These are phyloP conservation scores for Pseudoperonospora humuli DNA, from an alignment of 352 stramenopile species.

Conservation along the genomic window DNA sequence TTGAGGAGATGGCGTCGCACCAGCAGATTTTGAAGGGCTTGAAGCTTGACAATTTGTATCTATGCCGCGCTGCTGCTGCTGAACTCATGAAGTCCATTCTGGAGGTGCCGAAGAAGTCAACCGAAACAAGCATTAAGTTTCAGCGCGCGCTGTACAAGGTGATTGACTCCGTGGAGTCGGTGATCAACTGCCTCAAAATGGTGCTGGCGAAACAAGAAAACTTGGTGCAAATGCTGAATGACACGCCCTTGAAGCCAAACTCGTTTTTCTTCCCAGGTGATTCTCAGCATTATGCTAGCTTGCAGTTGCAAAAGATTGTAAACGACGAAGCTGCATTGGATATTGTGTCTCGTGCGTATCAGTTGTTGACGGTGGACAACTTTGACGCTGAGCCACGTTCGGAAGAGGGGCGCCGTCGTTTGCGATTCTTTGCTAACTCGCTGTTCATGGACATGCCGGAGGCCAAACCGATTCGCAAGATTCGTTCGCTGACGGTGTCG, in stretches of 20 bases:
- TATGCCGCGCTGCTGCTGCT: constrained; percentile 50
- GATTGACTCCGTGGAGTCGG: constrained; percentile 72
- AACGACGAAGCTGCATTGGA: constrained; percentile 73
- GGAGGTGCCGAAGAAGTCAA: constrained; percentile 67
- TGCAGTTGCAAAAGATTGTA: constrained; percentile 73
- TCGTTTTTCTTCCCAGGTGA: constrained; percentile 85
- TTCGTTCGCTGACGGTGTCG: constrained; percentile 66
- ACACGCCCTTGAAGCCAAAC: constrained; percentile 73
- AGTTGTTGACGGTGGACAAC: constrained; percentile 77
- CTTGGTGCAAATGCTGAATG: constrained; percentile 73
- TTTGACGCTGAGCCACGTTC: constrained; percentile 79
- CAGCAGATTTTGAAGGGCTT: constrained; percentile 70
- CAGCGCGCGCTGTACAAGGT: constrained; percentile 76
- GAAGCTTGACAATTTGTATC: constrained; percentile 66
- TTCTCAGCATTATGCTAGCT: constrained; percentile 65
- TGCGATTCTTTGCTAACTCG: constrained; percentile 84
- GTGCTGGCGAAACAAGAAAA: constrained; percentile 77
- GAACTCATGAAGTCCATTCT: constrained; percentile 82
- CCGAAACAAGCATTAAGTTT: constrained; percentile 78
- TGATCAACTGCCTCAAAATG: constrained; percentile 80
- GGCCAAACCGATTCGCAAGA: constrained; percentile 77
- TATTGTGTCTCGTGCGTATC: constrained; percentile 76
- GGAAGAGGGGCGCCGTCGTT: constrained; percentile 65
- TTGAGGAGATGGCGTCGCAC: constrained; percentile 69
- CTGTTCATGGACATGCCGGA: constrained; percentile 86